Base-by-base conservation (phyloP, 441 rosid genomes). In the Populus hybrid region DNA sequence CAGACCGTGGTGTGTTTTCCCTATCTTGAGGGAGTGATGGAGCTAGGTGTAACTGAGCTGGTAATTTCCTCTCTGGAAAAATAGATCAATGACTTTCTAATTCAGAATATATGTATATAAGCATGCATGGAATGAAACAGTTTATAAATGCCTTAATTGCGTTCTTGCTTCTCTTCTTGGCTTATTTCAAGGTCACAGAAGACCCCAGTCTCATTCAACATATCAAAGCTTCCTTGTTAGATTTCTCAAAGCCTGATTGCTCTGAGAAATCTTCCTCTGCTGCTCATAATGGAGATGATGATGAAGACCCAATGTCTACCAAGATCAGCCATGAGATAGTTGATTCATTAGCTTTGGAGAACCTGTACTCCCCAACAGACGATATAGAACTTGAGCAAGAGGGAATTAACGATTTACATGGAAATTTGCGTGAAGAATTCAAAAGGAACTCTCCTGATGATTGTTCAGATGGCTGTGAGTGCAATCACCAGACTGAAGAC, bases 1-100 rank as follows among this genome's bases (percentile, higher is more conserved):
- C 91, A 92, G 98, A 94, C 98, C 45, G 94, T 94, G 65, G 85
- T 92, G 74, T 92, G 98, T 78, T 92, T 94, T 81, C 95, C 97
- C 35, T 86, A 90, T 86, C 89, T 88, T 10, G 93, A 84, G 31
- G 98, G 98, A 66, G 91, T 91, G 70, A 82, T 94, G 69, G 98
- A 94, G 89, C 84, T 94, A 0, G 98, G 98, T 18, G 88, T 87
- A 72, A 92, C 96, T 40, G 97, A 92, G 82, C 78, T 89, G 89
- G 97, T 94, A 90, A 83, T 75, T 76, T 76, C 73, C 64, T 63
- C 24, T 35, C 45, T 33, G 53, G 74, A 29, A 72, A 53, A 65
- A 56, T 66, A 68, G 61, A 69, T 33, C 16, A 4, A 69, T 65
- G 18, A 8, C 24, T 29, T 29, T 40, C 36, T 68, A 42, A 21